A percentile compares a stretch with the other conserved stretches of the same genome.
phyloP scores from a whole-genome alignment of 305 asterid species.

The Fraxinus platypoda region DNA sequence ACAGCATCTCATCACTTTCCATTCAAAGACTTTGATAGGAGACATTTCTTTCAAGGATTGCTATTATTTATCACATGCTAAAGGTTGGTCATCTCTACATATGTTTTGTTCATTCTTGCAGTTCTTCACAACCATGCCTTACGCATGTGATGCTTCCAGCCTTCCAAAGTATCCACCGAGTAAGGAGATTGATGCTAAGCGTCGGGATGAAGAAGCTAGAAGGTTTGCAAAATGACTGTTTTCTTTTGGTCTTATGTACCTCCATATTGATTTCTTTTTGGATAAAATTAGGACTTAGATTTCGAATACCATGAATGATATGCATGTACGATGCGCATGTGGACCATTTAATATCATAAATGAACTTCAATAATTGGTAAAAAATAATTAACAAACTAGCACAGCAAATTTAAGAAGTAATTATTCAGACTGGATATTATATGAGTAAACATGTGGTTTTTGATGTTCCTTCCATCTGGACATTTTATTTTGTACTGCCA shows the following conservation, averaged over 20 bases:
- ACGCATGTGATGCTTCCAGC: conserved; percentile 81
- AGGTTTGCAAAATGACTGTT: conserved; percentile 41
- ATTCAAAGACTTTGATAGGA: background rate
- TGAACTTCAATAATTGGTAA: background rate
- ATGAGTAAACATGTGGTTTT: background rate
- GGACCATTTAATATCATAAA: background rate
- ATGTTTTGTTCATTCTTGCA: conserved; percentile 29
- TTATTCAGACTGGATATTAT: background rate
- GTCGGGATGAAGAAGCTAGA: conserved; percentile 92
- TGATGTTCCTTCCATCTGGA: background rate
- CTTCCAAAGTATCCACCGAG: conserved; percentile 93
- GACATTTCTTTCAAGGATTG: background rate
- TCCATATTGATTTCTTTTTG: background rate
- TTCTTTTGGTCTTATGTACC: background rate
- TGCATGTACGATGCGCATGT: background rate
- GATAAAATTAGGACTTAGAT: background rate
- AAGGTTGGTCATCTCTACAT: background rate
- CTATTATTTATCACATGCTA: background rate
- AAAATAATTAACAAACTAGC: background rate
- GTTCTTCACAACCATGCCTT: conserved; percentile 84
- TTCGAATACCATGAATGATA: background rate
- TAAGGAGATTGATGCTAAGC: conserved; percentile 94
- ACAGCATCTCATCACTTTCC: background rate
- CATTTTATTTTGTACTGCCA: background rate
- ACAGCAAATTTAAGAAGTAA: background rate